Conservation (phyloP, 1,284 basidiomycete genomes). For the Amylostereum areolatum region DNA sequence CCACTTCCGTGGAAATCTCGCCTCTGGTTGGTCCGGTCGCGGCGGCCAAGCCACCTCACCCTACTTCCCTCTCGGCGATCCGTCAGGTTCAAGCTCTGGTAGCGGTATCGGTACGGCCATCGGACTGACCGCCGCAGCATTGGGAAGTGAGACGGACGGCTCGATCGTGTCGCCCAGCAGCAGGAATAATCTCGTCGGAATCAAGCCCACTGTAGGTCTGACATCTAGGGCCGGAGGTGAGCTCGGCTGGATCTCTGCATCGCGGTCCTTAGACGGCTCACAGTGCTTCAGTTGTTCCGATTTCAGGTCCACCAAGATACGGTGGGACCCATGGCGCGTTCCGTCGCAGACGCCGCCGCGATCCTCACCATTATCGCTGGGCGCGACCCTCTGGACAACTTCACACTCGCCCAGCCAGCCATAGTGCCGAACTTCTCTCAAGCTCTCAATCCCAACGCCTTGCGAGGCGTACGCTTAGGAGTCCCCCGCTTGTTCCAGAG, state of each 20-base stretch:
- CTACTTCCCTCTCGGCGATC: constrained; percentile 55
- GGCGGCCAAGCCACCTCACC: constrained; percentile 59
- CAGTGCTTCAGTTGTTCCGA: constrained; percentile 3
- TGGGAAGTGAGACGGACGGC: constrained; percentile 65
- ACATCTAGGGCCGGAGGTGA: constrained; percentile 43
- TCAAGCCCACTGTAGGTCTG: constrained; percentile 47
- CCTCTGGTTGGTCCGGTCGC: constrained; percentile 62
- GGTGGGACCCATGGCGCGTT: constrained; percentile 41
- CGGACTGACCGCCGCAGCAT: constrained; percentile 51
- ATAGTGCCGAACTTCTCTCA: constrained; percentile 32
- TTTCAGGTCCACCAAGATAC: constrained; percentile 39
- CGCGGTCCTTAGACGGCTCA: not conserved
- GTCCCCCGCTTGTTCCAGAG: constrained; percentile 28
- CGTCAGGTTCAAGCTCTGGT: constrained; percentile 62
- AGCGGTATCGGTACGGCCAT: constrained; percentile 58
- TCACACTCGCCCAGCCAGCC: constrained; percentile 34
- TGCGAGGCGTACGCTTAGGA: constrained; percentile 34
- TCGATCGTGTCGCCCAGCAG: constrained; percentile 47
- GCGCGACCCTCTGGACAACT: constrained; percentile 37
- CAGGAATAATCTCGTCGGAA: constrained; percentile 41
- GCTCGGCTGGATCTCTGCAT: constrained; percentile 1
- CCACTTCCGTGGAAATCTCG: constrained; percentile 47
- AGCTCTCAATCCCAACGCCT: constrained; percentile 28
- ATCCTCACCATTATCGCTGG: constrained; percentile 40
- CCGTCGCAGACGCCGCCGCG: constrained; percentile 38